These are phyloP conservation scores for Cercospora sesami DNA, from an alignment of 2,329 filamentous ascomycete species.

Conservation along the genomic window DNA sequence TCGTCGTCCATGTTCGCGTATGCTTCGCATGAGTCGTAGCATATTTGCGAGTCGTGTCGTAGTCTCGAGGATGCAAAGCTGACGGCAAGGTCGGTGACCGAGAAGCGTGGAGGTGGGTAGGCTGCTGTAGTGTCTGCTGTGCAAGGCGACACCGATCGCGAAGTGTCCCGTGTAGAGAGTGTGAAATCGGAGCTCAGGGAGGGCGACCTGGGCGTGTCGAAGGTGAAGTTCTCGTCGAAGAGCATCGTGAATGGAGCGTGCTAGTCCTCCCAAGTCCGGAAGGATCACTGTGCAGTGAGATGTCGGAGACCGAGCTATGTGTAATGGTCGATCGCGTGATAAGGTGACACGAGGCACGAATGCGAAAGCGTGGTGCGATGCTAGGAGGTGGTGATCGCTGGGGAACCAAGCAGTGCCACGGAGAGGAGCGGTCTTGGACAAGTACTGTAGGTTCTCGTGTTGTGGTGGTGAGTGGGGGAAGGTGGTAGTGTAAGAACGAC, in stretches of 20 bases:
- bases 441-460: neutral
- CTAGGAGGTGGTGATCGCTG: neutral
- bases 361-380: neutral
- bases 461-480: neutral
- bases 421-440: neutral
- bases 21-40: constrained; percentile 38
- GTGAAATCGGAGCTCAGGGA: constrained; percentile 32
- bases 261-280: neutral
- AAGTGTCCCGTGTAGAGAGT: constrained; percentile 28
- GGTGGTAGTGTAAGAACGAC: neutral
- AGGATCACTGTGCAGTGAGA: neutral
- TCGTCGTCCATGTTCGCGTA: constrained; percentile 37
- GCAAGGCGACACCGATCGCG: constrained; percentile 39
- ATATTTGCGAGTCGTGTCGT: constrained; percentile 34
- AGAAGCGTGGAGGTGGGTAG: constrained; percentile 30
- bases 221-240: constrained; percentile 35
- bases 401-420: neutral
- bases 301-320: neutral
- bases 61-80: constrained; percentile 33
- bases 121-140: constrained; percentile 26
- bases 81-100: constrained; percentile 38
- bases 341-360: neutral
- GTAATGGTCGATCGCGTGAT: neutral
- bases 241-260: neutral
- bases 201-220: constrained; percentile 31